These are phyloP conservation scores for Syncephalis plumigaleata DNA, from an alignment of 371 early-diverging fungal species.

Conservation along the genomic window DNA sequence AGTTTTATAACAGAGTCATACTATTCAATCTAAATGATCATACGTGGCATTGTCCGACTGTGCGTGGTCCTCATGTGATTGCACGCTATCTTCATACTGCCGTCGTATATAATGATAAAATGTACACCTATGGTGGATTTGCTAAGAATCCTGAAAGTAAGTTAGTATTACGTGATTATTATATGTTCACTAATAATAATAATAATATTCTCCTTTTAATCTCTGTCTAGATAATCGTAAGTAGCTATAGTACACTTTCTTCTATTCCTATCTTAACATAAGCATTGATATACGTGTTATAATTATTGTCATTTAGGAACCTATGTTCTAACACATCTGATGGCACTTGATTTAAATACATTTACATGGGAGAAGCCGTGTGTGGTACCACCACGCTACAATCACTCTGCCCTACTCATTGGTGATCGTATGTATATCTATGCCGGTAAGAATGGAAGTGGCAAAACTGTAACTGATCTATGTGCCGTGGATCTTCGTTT, in stretches of 20 bases:
- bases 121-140: slow-evolving; percentile 45
- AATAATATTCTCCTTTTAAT: no score
- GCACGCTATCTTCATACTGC: slow-evolving; percentile 51
- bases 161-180: no score
- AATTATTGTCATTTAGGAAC: slow-evolving; percentile 31
- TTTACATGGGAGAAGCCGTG: slow-evolving; percentile 44
- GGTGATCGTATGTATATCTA: slow-evolving; percentile 36
- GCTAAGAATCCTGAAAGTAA: neutral
- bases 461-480: slow-evolving; percentile 36
- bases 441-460: slow-evolving; percentile 43
- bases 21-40: slow-evolving; percentile 32
- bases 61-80: slow-evolving; percentile 23
- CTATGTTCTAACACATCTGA: slow-evolving; percentile 26
- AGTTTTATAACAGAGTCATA: slow-evolving; percentile 36
- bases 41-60: slow-evolving; percentile 43
- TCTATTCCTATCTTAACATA: slow-evolving; percentile 5
- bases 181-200: no score
- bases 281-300: slow-evolving; percentile 28
- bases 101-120: slow-evolving; percentile 34
- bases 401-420: slow-evolving; percentile 37
- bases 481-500: slow-evolving; percentile 29
- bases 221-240: slow-evolving; percentile 10
- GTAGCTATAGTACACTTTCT: no score
- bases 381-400: slow-evolving; percentile 31
- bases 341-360: slow-evolving; percentile 33